Evolutionary conservation across 768 basidiomycete species (phyloP).

Genomic region (Boletus tylopilopsis): DNA sequence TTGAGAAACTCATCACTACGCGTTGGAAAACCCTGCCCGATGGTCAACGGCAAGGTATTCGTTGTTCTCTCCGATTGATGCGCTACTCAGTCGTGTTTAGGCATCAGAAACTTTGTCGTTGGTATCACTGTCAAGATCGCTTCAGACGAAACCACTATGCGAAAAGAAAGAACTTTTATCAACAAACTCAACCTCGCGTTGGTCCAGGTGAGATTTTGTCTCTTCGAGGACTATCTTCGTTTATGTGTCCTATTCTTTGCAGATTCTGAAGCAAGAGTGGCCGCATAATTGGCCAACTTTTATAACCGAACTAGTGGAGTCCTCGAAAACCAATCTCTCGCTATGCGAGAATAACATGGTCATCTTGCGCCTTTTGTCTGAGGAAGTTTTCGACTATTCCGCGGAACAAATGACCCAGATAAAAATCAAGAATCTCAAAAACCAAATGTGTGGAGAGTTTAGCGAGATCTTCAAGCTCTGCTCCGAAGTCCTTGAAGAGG

Average conservation of each 20-base stretch:
- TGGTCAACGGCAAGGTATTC: constrained; percentile 82
- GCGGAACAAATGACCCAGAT: constrained; percentile 98
- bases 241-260: constrained; percentile 8
- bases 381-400: constrained; percentile 98
- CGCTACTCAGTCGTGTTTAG: constrained; percentile 35
- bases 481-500: constrained; percentile 93
- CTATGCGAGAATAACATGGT: constrained; percentile 99
- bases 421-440: constrained; percentile 96
- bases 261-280: constrained; percentile 99
- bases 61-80: background rate
- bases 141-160: constrained; percentile 83
- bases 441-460: constrained; percentile 97
- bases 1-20: constrained; percentile 92
- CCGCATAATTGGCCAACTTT: constrained; percentile 99
- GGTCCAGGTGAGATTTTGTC: constrained; percentile 64
- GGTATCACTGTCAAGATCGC: constrained; percentile 90
- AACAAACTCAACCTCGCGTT: constrained; percentile 97
- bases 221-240: background rate
- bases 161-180: constrained; percentile 90
- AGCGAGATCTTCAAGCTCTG: constrained; percentile 98
- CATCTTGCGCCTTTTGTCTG: constrained; percentile 93
- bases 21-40: constrained; percentile 96
- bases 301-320: constrained; percentile 94
- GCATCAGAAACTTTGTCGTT: constrained; percentile 96
- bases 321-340: constrained; percentile 92